phyloP scores from a whole-genome alignment of 2,329 filamentous ascomycete species.

The Trichoderma breve region DNA sequence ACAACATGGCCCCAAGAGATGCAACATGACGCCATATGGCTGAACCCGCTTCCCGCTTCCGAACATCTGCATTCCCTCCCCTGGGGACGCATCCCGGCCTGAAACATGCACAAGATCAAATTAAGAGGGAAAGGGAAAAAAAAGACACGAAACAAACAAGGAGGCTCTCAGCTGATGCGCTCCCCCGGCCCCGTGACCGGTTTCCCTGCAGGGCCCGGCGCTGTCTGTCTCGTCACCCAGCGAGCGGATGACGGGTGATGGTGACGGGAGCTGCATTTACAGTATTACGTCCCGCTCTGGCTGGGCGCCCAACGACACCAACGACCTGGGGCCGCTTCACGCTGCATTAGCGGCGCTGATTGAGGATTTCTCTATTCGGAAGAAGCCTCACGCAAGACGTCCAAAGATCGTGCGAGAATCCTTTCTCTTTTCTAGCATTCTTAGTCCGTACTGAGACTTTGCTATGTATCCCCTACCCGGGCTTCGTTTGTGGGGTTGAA shows the following conservation, averaged over 20 bases:
- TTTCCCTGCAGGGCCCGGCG: neutral
- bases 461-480: neutral
- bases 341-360: conserved; percentile 6
- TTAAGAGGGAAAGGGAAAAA: neutral
- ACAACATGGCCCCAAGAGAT: neutral
- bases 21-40: neutral
- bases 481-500: neutral
- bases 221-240: neutral
- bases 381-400: neutral
- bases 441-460: neutral
- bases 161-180: neutral
- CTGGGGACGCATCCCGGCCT: neutral
- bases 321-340: neutral
- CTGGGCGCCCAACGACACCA: neutral
- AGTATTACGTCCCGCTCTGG: neutral
- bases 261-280: neutral
- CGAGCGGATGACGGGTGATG: neutral
- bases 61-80: neutral
- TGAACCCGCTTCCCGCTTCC: neutral
- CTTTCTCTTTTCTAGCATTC: neutral
- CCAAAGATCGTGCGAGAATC: neutral
- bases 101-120: neutral
- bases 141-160: neutral
- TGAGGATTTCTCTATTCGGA: conserved; percentile 7
- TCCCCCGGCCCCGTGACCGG: neutral